These are phyloP conservation scores for Ophiognomonia clavigignenti-juglandacearum DNA, from an alignment of 2,329 filamentous ascomycete genomes.

Conservation along the genomic window DNA sequence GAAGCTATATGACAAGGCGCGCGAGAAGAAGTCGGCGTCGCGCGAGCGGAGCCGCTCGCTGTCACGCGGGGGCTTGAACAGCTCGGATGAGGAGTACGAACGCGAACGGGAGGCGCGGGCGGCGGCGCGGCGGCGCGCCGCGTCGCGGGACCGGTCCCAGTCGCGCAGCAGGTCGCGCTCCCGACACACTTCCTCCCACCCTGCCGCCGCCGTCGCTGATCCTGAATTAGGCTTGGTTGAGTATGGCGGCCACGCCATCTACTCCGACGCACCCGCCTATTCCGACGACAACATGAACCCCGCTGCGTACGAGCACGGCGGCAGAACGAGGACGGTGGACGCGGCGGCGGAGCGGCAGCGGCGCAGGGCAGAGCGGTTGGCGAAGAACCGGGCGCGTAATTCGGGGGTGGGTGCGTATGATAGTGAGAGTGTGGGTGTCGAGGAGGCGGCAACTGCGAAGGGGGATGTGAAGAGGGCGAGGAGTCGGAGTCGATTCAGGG, in stretches of 20 bases:
- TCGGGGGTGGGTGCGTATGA: constrained; percentile 21
- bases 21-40: constrained; percentile 55
- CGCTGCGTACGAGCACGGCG: constrained; percentile 5
- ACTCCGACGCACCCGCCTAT: constrained; percentile 29
- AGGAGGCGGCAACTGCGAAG: constrained; percentile 18
- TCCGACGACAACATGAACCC: constrained; percentile 2
- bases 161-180: constrained; percentile 45
- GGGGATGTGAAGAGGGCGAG: constrained; percentile 42
- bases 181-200: constrained; percentile 11
- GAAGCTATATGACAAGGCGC: constrained; percentile 56
- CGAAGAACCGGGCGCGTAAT: constrained; percentile 21
- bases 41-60: no score
- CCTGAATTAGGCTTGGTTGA: constrained; percentile 65
- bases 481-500: constrained; percentile 49
- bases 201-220: constrained; percentile 47
- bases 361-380: constrained; percentile 26
- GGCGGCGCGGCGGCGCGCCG: constrained; percentile 22
- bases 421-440: constrained; percentile 16
- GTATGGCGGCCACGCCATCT: constrained; percentile 57
- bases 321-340: constrained; percentile 31
- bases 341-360: constrained; percentile 36
- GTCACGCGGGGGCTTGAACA: no score
- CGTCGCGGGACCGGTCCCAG: constrained; percentile 23
- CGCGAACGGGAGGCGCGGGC: no score
- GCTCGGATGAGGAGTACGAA: no score